Evolutionary conservation across 371 early-diverging fungal genomes (phyloP), one percentile per base, ranked within the genome.

Genomic region (Massospora cicadina): DNA sequence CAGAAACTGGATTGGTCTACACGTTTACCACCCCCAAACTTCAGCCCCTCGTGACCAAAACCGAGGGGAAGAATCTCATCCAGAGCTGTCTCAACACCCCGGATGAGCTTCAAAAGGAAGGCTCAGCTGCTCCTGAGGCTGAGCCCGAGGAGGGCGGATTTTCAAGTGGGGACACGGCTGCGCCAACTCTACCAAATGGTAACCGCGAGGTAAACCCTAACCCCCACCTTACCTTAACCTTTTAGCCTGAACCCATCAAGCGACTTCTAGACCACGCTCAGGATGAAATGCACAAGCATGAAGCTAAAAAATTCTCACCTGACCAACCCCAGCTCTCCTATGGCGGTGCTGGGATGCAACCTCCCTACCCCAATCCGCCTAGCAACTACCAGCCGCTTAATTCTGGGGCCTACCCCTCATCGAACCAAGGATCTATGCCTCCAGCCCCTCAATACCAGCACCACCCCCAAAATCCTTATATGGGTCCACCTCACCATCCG

Each of bases 1-100:
- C 95, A 1, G 98, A 94, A 74, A 95, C 93, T 25, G 98, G 98
- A 26, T 86, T 95, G 69, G 98, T 99, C 2, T 98, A 97, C 75
- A 96, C 99, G 0, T 98, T 95, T 72, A 95, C 98, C 12, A 98
- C 99, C 1, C 87, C 90, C n/a, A 97, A 94, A 75, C 79, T 98
- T 53, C 93, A 94, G 74, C 94, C 95, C 21, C 79, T 98, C 29
- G 92, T 98, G 53, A 89, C 91, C 13, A 86, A 92, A 71, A 81
- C 93, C 10, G 94, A 93, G 68, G 94, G 94, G 58, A 90, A 92
- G 72, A 88, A 88, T 69, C 77, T 96, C 30, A 98, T 98, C 66
- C 95, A 97, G 74, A 77, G 88, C n/a, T 98, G 96, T 71, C 75
- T 98, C 62, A 94, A 93, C 69, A 83, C 88, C 17, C 87, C 89